Percentiles rank a stretch among this genome's conserved stretches.
These are phyloP conservation scores for Chlorencoelia australis DNA, from an alignment of 2,329 filamentous ascomycete species.

Conservation along the genomic window DNA sequence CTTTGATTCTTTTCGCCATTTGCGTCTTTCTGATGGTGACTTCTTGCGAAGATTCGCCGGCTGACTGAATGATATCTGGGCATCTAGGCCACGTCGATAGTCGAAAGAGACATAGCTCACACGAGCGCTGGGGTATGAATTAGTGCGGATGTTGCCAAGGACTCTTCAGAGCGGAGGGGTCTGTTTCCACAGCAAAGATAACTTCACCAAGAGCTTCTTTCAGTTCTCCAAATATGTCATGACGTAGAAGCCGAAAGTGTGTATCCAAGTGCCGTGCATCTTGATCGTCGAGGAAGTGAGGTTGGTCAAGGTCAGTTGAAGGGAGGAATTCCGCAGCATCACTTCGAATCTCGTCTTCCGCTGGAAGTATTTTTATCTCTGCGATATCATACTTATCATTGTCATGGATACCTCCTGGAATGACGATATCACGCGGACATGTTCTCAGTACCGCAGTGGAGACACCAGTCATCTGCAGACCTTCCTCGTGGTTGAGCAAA, in stretches of 20 bases:
- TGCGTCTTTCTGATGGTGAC: conserved; percentile 19
- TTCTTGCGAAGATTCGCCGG: not conserved
- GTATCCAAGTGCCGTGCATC: conserved; percentile 2
- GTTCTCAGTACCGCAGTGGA: conserved; percentile 1
- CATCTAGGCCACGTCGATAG: not conserved
- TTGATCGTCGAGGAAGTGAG: not conserved
- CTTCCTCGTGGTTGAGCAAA: not conserved
- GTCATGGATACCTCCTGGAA: not conserved
- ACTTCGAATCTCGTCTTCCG: conserved; percentile 6
- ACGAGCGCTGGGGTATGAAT: not conserved
- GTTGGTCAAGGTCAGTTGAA: conserved; percentile 8
- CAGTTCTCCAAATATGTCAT: conserved; percentile 23
- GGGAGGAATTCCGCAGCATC: conserved; percentile 16
- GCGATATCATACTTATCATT: conserved; percentile 1
- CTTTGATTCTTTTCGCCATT: conserved; percentile 41
- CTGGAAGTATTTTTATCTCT: not conserved
- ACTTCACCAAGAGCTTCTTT: conserved; percentile 21
- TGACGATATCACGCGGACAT: conserved; percentile 1
- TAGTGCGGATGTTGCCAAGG: not conserved
- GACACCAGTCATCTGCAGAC: not conserved
- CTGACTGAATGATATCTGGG: not conserved
- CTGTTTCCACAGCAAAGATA: conserved; percentile 7
- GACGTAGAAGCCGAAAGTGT: conserved; percentile 24
- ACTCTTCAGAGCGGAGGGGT: not conserved
- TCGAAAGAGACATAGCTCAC: not conserved